These are phyloP conservation scores for Anthracocystis walkeri DNA, from an alignment of 1,284 basidiomycete genomes.

Conservation along the genomic window DNA sequence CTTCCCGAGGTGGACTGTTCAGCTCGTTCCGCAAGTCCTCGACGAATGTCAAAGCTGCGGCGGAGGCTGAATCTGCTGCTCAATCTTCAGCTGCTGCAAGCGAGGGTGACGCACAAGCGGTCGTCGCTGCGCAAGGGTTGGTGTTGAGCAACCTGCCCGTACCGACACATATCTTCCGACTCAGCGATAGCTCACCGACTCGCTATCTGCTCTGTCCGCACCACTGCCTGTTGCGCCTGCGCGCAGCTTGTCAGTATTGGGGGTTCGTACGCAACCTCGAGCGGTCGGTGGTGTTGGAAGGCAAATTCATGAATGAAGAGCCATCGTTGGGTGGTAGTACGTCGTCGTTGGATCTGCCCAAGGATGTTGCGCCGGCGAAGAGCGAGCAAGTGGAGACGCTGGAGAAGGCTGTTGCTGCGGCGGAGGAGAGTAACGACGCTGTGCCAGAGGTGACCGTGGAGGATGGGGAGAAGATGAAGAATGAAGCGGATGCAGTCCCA, in stretches of 20 bases:
- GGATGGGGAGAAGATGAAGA: constrained; percentile 8
- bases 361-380: constrained; percentile 19
- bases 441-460: constrained; percentile 1
- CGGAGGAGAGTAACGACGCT: constrained; percentile 14
- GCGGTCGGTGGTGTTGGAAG: constrained; percentile 65
- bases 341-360: constrained; percentile 20
- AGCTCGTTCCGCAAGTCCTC: constrained; percentile 47
- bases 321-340: constrained; percentile 14
- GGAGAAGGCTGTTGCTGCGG: constrained; percentile 40
- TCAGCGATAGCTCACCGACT: constrained; percentile 57
- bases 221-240: constrained; percentile 62
- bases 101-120: constrained; percentile 11
- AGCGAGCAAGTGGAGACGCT: constrained; percentile 33
- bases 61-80: constrained; percentile 10
- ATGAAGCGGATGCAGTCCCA: neutral
- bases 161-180: constrained; percentile 67
- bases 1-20: constrained; percentile 48
- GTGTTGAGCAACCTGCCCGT: constrained; percentile 44
- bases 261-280: constrained; percentile 66
- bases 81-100: constrained; percentile 5
- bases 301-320: constrained; percentile 60
- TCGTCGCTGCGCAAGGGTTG: constrained; percentile 1
- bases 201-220: constrained; percentile 67
- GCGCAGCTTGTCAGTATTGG: constrained; percentile 67
- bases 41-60: constrained; percentile 17